These are phyloP conservation scores for Acorus calamus DNA, from an alignment of 106 monocot species.

Conservation along the genomic window DNA sequence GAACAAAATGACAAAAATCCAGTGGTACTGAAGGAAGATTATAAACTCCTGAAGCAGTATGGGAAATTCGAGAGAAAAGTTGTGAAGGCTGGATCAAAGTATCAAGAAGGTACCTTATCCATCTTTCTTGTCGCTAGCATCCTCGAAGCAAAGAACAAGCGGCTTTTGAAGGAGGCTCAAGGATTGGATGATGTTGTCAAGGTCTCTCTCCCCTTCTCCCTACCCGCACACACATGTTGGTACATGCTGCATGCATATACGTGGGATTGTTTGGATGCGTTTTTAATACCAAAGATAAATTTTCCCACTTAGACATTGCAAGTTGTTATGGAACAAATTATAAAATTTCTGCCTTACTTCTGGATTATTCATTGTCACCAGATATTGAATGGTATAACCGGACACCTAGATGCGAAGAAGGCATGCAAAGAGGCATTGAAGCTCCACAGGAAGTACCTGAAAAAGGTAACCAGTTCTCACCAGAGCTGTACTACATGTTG, in stretches of 20 bases:
- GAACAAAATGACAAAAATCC: background rate
- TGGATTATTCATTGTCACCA: slow-evolving; percentile 1
- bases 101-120: slow-evolving; percentile 32
- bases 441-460: slow-evolving; percentile 42
- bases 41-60: slow-evolving; percentile 29
- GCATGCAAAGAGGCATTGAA: slow-evolving; percentile 49
- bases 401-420: slow-evolving; percentile 55
- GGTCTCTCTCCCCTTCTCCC: slow-evolving; percentile 20
- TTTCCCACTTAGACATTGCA: too few relatives aligned
- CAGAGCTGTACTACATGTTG: too few relatives aligned
- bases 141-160: slow-evolving; percentile 57
- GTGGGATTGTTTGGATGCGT: too few relatives aligned
- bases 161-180: slow-evolving; percentile 58
- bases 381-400: slow-evolving; percentile 64
- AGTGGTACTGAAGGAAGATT: slow-evolving; percentile 2
- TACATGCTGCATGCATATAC: too few relatives aligned
- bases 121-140: slow-evolving; percentile 73
- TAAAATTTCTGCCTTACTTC: background rate
- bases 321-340: too few relatives aligned
- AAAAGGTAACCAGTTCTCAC: slow-evolving; percentile 15
- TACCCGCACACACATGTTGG: background rate
- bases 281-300: too few relatives aligned
- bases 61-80: slow-evolving; percentile 72
- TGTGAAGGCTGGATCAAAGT: slow-evolving; percentile 17
- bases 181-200: slow-evolving; percentile 82